These are phyloP conservation scores for Casuarina equisetifolia DNA, from an alignment of 306 rosid genomes.

Conservation along the genomic window DNA sequence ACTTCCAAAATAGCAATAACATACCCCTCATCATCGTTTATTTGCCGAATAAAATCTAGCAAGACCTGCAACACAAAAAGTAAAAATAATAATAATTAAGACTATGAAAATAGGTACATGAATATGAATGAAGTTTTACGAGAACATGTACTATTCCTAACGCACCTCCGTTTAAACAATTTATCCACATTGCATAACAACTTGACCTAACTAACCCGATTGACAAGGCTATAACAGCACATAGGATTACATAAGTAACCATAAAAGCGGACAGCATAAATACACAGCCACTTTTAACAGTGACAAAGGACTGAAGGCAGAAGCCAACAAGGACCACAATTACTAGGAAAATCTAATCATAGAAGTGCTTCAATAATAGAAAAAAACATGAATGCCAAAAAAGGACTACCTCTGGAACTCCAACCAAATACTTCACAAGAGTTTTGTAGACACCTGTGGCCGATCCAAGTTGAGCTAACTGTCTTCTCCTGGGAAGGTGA, in stretches of 20 bases:
- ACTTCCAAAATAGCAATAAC: slow-evolving; percentile 17
- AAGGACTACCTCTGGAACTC: slow-evolving; percentile 85
- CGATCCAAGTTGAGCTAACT: slow-evolving; percentile 93
- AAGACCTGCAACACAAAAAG: slow-evolving; percentile 66
- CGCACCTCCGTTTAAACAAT: slow-evolving; percentile 16
- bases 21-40: slow-evolving; percentile 96
- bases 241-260: neutral
- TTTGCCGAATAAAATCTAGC: slow-evolving; percentile 75
- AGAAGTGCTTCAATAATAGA: neutral
- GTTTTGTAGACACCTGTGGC: slow-evolving; percentile 99
- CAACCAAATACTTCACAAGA: slow-evolving; percentile 92
- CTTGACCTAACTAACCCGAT: neutral
- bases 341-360: neutral
- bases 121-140: neutral
- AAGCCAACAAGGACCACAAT: neutral
- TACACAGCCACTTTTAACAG: neutral
- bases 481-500: slow-evolving; percentile 65
- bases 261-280: neutral
- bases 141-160: slow-evolving; percentile 14
- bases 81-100: slow-evolving; percentile 2
- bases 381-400: slow-evolving; percentile 5
- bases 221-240: neutral
- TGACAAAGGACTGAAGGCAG: neutral
- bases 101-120: neutral
- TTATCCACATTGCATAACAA: neutral